Base-by-base conservation (phyloP, 192 early-diverging fungal species). In the Coemansia asiatica region DNA sequence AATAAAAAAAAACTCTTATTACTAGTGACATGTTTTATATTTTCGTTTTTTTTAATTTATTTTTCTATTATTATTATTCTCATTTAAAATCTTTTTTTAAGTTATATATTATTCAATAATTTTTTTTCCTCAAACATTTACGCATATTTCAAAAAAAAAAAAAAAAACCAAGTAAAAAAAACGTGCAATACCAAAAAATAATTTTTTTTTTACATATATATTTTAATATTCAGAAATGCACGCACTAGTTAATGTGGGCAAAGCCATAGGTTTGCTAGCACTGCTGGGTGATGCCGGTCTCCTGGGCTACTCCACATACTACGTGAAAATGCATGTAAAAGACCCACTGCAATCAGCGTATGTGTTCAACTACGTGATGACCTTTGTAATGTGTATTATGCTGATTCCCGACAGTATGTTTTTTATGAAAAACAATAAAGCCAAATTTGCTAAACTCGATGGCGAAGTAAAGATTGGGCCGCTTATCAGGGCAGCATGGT, bases 301-400 rank as follows among this genome's bases (percentile, higher is more conserved):
- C 8, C 51, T 54, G 3, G 51, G 4, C 10, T 54, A 27, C 51
- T 54, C 51, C 12, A 8, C 27, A 8, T 54, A 27, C 25, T 54
- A 54, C 26, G 51, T 19, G 6, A 54, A 54, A 26, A 7, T 54
- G 25, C 23, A 54, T 8, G 51, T 54, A 23, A 54, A 54, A 18
- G 51, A 54, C 23, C 51, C 51, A 13, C 1, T 54, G 51, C 51
- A 54, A 26, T 28, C 51, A 27, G 51, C 51, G 4, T 54, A 54
- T 12, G 51, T 54, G 27, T 23, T 27, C 26, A 54, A 54, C 51
- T 54, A 54, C 26, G 27, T 28, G 0, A 23, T 54, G 22, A 16
- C 27, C 4, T 27, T 54, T 1, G 9, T 54, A 10, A 15, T 54
- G 13, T 27, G 25, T 10, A 21, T 54, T 0, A 28, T 54, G n/a